Base-by-base conservation (phyloP, 2,329 filamentous ascomycete genomes). In the Phialophora verrucosa region DNA sequence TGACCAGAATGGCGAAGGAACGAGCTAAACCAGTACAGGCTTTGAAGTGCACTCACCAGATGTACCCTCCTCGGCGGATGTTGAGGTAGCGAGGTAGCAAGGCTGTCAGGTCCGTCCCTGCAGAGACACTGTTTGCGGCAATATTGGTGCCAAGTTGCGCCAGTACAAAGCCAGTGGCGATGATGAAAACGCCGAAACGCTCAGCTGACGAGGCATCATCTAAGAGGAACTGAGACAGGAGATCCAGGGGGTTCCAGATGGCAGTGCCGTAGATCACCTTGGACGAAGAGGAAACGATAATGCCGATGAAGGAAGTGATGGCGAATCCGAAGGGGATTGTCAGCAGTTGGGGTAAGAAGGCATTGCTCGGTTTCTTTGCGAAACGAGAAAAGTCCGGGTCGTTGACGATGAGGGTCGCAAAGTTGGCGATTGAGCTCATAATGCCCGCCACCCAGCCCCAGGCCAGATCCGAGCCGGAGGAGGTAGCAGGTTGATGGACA, bases 381-480 rank as follows among this genome's bases (percentile, higher is more conserved):
- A 97, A 97, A 76, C 93, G 90, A 23, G 91, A 83, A 76, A 96
- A 64, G 31, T 64, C 60, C 27, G 65, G 57, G 71, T 91, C 89
- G 76, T 96, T 86, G 70, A 85, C 82, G 71, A 97, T 95, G 38
- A 97, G 84, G 0, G 93, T 92, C 0, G 92, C 91, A 75, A 97
- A 97, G 80, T 97, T 97, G 73, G 91, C 91, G 70, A 97, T 93
- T 3, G 91, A 89, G 27, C 86, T 89, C 92, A 97, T 96, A 78
- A 96, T 89, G 44, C 92, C 92, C 68, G 89, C 90, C 66, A 97
- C 85, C 65, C 97, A 88, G 27, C 88, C 86, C 93, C 93, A 97
- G 1, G 83, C 92, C 3, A 97, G 83, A 0, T 84, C 83, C 67
- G 86, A 89, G 31, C 93, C 93, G 4, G 86, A 79, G 4, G 87